Evolutionary conservation across 2,329 filamentous ascomycete genomes (phyloP), one percentile per base, ranked within the genome.

Genomic region (Lachnellula willkommii): DNA sequence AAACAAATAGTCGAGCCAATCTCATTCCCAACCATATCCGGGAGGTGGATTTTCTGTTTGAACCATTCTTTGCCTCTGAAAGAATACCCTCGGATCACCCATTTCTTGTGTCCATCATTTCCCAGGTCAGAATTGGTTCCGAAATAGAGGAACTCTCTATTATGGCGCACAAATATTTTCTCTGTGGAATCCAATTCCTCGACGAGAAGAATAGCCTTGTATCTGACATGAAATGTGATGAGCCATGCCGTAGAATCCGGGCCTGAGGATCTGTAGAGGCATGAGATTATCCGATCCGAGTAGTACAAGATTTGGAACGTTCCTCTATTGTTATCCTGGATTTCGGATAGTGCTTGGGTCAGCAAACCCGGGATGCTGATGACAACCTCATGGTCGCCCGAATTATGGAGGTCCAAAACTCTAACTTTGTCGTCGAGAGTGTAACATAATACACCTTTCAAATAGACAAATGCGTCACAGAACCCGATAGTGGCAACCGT

Each of bases 1-100:
- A 92, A 91, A 58, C 82, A 87, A n/a, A 89, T 75, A 0, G 82
- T 84, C 11, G 79, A 80, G 5, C 84, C 85, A 35, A 90, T 76
- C 47, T 88, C 85, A 17, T 76, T 78, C 1, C 85, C 87, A 45
- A 81, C 78, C 55, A 88, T 75, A 24, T 82, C 76, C 39, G 79
- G 71, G 3, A 89, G 72, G 36, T 81, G 73, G 5, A 86, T 66
- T 42, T 74, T 75, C 11, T 72, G 62, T 0, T 72, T 67, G 20
- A 76, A 66, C 71, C 75, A 77, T n/a, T 66, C 66, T 2, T 66
- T 58, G 1, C 66, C 69, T 8, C 58, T 51, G 37, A 87, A 69
- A 58, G 79, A 68, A 58, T 79, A 79, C 2, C 80, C 79, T 32
- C 75, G 72, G 35, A 90, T 72, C 0, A 77, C 71, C 88, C 88